phyloP scores from a whole-genome alignment of 75 land plant species.

The Azolla pinnata region DNA sequence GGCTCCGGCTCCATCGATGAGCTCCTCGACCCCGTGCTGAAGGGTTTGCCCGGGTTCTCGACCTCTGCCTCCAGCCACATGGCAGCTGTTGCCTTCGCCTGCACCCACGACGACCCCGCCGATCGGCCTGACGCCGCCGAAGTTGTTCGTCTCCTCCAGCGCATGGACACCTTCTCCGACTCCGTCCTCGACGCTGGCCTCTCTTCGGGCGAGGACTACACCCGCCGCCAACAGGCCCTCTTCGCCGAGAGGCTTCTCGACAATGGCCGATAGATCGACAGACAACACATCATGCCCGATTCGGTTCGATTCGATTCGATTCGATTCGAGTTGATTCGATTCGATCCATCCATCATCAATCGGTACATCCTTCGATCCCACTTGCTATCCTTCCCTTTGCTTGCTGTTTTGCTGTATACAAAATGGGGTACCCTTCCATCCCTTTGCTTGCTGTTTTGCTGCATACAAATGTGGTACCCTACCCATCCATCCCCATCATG shows the following conservation, averaged over 20 bases:
- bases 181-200: conserved; percentile 2
- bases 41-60: conserved; percentile 39
- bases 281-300: too few species aligned
- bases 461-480: too few species aligned
- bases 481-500: too few species aligned
- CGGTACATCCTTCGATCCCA: too few species aligned
- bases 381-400: too few species aligned
- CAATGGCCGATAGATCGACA: conserved; percentile 15
- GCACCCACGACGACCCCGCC: conserved; percentile 45
- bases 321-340: too few species aligned
- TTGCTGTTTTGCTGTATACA: too few species aligned
- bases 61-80: conserved; percentile 46
- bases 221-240: conserved; percentile 9
- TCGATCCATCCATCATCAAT: too few species aligned
- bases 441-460: too few species aligned
- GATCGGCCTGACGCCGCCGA: conserved; percentile 57
- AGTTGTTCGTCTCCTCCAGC: conserved; percentile 24
- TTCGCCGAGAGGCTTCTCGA: conserved; percentile 11
- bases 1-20: conserved; percentile 41
- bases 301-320: too few species aligned
- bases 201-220: conserved; percentile 14
- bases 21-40: conserved; percentile 51
- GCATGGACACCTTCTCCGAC: neutral
- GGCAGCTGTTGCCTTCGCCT: conserved; percentile 43
- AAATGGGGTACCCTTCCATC: too few species aligned